Evolutionary conservation across 2,329 filamentous ascomycete species (phyloP), one percentile per base, ranked within the genome.

Genomic region (Onygenales sp.): DNA sequence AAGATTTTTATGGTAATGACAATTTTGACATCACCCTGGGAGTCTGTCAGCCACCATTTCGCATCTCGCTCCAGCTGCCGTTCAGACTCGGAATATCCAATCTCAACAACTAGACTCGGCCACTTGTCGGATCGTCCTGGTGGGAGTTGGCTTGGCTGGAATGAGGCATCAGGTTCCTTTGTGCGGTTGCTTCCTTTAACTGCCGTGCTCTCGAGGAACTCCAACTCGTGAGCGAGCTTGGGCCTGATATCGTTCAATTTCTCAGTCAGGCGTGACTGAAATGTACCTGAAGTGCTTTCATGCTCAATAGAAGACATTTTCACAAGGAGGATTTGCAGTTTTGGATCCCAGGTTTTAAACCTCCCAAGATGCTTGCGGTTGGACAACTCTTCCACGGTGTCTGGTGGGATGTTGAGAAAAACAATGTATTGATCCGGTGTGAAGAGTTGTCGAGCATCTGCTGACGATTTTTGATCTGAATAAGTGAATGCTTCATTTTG

Each of bases 81-180:
- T 32, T 32, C 1, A 10, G 44, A 17, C 31, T 47, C 48, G 4
- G 34, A 27, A 11, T 14, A 14, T 7, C 49, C 52, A 17, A 54
- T 49, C 43, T 54, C 52, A 1, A 54, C 11, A 11, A 48, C 36
- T 9, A 54, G 33, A 3, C 13, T 42, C 13, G 49, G 42, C 52
- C 52, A 52, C 36, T 21, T n/a, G 34, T 31, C 40, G n/a, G 37
- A 13, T 46, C 40, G 11, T 42, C 31, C 48, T 34, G 7, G 11
- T n/a, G 40, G 52, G 6, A 47, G 13, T 14, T 27, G 3, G 2
- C 27, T 31, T 32, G 42, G 48, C 21, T 10, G 34, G 13, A 37
- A 51, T 2, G 52, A 17, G 14, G 14, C 33, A 14, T 48, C 42
- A 13, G 32, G 33, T 36, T 5, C 46, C 46, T 49, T 46, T 27